Conservation (phyloP, 2,329 filamentous ascomycete genomes). For the Fusarium continuum region DNA sequence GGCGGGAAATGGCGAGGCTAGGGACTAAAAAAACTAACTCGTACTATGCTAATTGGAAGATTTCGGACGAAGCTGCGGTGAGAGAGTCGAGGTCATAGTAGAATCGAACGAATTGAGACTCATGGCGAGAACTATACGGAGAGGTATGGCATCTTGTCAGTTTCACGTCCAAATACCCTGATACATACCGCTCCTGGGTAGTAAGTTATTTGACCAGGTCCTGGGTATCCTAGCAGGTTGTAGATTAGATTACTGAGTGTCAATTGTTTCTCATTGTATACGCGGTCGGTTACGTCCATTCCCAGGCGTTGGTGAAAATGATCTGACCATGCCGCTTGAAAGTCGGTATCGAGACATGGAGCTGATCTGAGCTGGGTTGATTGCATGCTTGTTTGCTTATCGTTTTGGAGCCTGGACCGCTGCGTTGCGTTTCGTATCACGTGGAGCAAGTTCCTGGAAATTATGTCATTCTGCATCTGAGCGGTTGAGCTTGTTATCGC, state of each 20-base stretch:
- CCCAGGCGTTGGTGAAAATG: neutral
- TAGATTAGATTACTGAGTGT: neutral
- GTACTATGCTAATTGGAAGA: constrained; percentile 21
- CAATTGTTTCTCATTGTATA: constrained; percentile 5
- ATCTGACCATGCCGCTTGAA: constrained; percentile 26
- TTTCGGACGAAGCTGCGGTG: constrained; percentile 7
- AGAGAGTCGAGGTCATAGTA: constrained; percentile 1
- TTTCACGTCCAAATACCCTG: constrained; percentile 9
- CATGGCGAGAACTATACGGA: constrained; percentile 11
- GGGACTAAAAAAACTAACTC: constrained; percentile 16
- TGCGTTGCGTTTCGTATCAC: constrained; percentile 29
- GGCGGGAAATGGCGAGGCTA: constrained; percentile 8
- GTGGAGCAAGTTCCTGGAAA: constrained; percentile 27
- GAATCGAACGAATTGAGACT: neutral
- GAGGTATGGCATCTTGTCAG: constrained; percentile 28
- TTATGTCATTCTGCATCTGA: constrained; percentile 22
- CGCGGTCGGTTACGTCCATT: constrained; percentile 14
- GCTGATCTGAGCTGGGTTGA: constrained; percentile 20
- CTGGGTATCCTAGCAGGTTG: neutral
- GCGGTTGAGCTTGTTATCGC: constrained; percentile 2
- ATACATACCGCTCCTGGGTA: constrained; percentile 34
- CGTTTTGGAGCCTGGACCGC: constrained; percentile 11
- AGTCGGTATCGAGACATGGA: constrained; percentile 41
- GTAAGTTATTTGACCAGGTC: neutral
- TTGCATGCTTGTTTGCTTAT: constrained; percentile 3